Evolutionary conservation across 306 rosid genomes (phyloP).

Genomic region (Medicago ruthenica): DNA sequence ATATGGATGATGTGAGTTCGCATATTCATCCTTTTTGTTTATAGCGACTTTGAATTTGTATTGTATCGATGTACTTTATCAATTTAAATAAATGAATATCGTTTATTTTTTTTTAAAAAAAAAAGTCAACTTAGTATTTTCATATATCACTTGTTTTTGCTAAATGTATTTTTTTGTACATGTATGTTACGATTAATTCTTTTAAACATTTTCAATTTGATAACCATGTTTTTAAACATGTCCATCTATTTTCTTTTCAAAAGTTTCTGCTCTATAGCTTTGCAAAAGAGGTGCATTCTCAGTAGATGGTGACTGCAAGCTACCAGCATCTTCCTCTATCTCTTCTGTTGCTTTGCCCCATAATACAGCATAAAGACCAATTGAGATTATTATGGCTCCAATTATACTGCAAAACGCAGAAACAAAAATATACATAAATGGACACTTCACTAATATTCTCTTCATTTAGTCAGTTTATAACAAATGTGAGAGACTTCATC

Average conservation of each 20-base stretch:
- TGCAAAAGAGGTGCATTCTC: slow-evolving; percentile 76
- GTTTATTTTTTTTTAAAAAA: no score
- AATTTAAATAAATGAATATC: no score
- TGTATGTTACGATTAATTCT: neutral
- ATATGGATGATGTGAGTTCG: no score
- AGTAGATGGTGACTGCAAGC: slow-evolving; percentile 51
- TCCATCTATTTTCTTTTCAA: slow-evolving; percentile 35
- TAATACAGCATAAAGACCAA: slow-evolving; percentile 84
- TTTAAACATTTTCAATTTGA: neutral
- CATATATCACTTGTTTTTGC: no score
- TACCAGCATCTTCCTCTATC: slow-evolving; percentile 43
- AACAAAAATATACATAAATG: neutral
- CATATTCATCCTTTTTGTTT: no score
- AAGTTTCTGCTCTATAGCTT: slow-evolving; percentile 38
- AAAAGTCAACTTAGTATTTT: no score
- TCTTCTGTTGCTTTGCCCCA: slow-evolving; percentile 89
- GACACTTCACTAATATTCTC: neutral
- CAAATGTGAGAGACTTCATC: no score
- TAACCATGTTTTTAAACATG: neutral
- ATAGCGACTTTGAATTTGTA: no score
- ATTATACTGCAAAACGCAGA: slow-evolving; percentile 58
- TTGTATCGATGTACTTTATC: no score
- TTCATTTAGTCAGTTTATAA: no score
- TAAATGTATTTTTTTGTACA: neutral
- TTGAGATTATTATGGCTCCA: slow-evolving; percentile 78